Percentiles rank a stretch among this genome's conserved stretches.
Evolutionary conservation across 208 protist genomes (phyloP).

Genomic region (Leishmania aethiopica): DNA sequence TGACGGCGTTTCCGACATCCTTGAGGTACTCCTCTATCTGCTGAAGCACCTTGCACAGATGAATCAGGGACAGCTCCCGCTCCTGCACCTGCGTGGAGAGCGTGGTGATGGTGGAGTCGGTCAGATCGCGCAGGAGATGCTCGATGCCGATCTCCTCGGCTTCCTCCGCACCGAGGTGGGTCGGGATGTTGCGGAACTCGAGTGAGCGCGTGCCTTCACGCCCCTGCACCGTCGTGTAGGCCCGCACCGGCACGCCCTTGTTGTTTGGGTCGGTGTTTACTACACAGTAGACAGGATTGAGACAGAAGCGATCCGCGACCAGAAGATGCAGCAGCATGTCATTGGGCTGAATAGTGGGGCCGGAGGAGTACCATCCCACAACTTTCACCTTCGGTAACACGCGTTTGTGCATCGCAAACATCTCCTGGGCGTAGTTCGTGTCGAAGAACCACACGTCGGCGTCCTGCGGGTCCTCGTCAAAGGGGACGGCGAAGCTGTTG

Average conservation of each 20-base stretch:
- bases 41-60: slow-evolving; percentile 88
- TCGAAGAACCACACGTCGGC: slow-evolving; percentile 99
- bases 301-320: slow-evolving; percentile 91
- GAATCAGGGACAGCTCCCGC: slow-evolving; percentile 93
- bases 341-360: slow-evolving; percentile 95
- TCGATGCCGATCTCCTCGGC: slow-evolving; percentile 99
- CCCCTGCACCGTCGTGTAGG: slow-evolving; percentile 90
- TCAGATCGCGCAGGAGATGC: slow-evolving; percentile 99
- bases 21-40: slow-evolving; percentile 93
- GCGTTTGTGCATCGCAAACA: slow-evolving; percentile 99
- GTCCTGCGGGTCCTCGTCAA: slow-evolving; percentile 98
- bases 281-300: slow-evolving; percentile 93
- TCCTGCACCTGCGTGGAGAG: slow-evolving; percentile 95
- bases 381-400: slow-evolving; percentile 98
- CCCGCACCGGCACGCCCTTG: slow-evolving; percentile 88
- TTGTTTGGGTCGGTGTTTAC: slow-evolving; percentile 91
- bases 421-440: slow-evolving; percentile 95
- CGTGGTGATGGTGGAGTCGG: slow-evolving; percentile 96
- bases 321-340: slow-evolving; percentile 98
- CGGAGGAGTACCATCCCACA: slow-evolving; percentile 99
- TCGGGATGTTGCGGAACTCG: slow-evolving; percentile 92
- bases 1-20: slow-evolving; percentile 69
- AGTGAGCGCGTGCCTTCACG: slow-evolving; percentile 75
- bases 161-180: slow-evolving; percentile 96
- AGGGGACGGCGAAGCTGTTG: slow-evolving; percentile 99